These are phyloP conservation scores for Colletotrichum eremochloae DNA, from an alignment of 2,329 filamentous ascomycete species.

Conservation along the genomic window DNA sequence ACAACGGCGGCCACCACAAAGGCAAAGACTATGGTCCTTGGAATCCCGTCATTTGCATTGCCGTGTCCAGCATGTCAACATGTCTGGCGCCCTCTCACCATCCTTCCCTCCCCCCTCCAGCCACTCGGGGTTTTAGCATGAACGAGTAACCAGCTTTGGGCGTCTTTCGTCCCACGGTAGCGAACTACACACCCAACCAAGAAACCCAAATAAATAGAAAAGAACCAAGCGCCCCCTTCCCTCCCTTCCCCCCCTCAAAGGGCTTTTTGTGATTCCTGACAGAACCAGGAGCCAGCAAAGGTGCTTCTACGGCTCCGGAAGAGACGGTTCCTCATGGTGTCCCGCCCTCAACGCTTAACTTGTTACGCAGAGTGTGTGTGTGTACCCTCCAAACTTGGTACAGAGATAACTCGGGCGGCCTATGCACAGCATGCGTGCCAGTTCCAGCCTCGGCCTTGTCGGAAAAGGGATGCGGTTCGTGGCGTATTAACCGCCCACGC, in stretches of 20 bases:
- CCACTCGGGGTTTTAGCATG: not conserved
- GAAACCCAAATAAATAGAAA: not conserved
- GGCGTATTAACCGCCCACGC: not conserved
- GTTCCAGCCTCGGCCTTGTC: too few species aligned
- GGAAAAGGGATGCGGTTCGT: not conserved
- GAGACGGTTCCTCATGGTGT: not conserved
- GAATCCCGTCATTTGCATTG: not conserved
- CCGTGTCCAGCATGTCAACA: not conserved
- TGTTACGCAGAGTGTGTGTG: not conserved
- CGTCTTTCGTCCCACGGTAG: conserved; percentile 7
- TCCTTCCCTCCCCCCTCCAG: too few species aligned
- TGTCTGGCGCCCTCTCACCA: not conserved
- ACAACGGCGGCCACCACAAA: not conserved
- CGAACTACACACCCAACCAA: not conserved
- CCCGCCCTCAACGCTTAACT: not conserved
- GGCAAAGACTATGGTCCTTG: not conserved
- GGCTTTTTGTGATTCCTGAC: not conserved
- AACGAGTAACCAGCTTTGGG: not conserved
- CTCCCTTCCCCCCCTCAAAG: too few species aligned
- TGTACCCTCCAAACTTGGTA: not conserved
- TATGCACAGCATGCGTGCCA: too few species aligned
- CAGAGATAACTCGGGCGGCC: too few species aligned
- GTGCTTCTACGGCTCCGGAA: not conserved
- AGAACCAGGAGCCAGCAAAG: conserved; percentile 1
- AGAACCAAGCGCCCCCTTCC: not conserved